Evolutionary conservation across 768 basidiomycete genomes (phyloP).

Genomic region (Kwoniella sp.): DNA sequence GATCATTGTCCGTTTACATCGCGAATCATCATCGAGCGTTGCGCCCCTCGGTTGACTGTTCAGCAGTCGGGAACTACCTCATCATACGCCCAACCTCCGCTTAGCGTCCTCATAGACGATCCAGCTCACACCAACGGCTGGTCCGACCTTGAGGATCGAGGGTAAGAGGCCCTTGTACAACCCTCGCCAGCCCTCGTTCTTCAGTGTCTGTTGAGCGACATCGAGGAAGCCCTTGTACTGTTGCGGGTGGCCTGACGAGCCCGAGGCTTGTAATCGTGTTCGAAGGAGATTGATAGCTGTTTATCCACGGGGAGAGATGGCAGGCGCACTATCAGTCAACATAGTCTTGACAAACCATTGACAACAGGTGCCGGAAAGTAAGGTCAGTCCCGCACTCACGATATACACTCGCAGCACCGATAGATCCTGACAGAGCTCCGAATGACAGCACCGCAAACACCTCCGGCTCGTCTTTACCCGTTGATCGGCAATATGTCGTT

Average conservation of each 20-base stretch:
- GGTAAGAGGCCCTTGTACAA: conserved; percentile 90
- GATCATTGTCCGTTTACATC: too few relatives aligned
- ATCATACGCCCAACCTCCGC: conserved; percentile 41
- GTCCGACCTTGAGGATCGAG: conserved; percentile 93
- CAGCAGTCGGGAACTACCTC: too few relatives aligned
- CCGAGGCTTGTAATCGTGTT: conserved; percentile 93
- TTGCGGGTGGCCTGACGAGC: conserved; percentile 91
- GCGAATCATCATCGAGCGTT: too few relatives aligned
- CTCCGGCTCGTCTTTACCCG: conserved; percentile 84
- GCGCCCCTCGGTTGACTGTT: too few relatives aligned
- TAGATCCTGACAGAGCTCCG: conserved; percentile 88
- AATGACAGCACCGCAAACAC: conserved; percentile 84
- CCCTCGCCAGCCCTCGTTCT: conserved; percentile 85
- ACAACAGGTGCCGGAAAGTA: not conserved
- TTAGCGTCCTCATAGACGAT: conserved; percentile 64
- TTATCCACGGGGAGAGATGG: too few relatives aligned
- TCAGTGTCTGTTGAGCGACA: conserved; percentile 76
- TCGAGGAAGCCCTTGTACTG: conserved; percentile 85
- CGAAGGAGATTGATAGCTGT: conserved; percentile 68
- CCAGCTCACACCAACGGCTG: conserved; percentile 91
- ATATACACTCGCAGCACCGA: conserved; percentile 87
- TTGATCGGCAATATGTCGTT: conserved; percentile 81
- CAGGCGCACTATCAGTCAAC: not conserved
- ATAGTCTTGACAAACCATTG: too few relatives aligned
- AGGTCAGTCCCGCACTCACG: too few relatives aligned